Conservation (phyloP, 2,329 filamentous ascomycete species). For the Aspergillus bombycis region DNA sequence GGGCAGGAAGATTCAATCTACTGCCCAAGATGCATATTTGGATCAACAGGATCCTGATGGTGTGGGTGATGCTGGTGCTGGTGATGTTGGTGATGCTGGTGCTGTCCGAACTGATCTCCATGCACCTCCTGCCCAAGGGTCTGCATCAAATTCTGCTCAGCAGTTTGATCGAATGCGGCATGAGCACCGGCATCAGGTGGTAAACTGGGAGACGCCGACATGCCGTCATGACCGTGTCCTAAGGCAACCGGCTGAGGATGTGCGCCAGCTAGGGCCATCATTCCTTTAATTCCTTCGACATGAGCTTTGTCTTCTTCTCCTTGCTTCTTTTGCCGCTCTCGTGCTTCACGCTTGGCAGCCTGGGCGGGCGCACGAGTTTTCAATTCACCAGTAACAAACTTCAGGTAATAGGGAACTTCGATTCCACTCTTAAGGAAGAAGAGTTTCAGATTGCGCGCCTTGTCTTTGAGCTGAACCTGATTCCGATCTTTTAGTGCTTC, state of each 20-base stretch:
- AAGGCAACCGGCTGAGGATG: constrained; percentile 38
- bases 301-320: constrained; percentile 52
- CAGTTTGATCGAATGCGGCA: constrained; percentile 42
- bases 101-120: constrained; percentile 38
- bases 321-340: constrained; percentile 50
- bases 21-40: constrained; percentile 40
- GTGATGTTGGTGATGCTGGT: constrained; percentile 37
- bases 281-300: constrained; percentile 51
- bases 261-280: constrained; percentile 51
- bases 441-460: constrained; percentile 84
- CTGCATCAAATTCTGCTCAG: constrained; percentile 48
- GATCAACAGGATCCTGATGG: constrained; percentile 38
- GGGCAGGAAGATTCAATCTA: constrained; percentile 15
- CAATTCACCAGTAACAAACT: constrained; percentile 85
- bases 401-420: constrained; percentile 85
- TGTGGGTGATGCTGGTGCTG: constrained; percentile 19
- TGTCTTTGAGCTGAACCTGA: constrained; percentile 91
- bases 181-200: constrained; percentile 37
- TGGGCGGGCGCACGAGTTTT: constrained; percentile 78
- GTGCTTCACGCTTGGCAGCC: constrained; percentile 53
- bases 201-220: constrained; percentile 43
- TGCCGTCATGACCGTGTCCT: constrained; percentile 35
- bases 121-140: constrained; percentile 48
- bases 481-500: constrained; percentile 86
- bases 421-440: constrained; percentile 92